These are phyloP conservation scores for Leishmania tarentolae DNA, from an alignment of 208 protist genomes.

Conservation along the genomic window DNA sequence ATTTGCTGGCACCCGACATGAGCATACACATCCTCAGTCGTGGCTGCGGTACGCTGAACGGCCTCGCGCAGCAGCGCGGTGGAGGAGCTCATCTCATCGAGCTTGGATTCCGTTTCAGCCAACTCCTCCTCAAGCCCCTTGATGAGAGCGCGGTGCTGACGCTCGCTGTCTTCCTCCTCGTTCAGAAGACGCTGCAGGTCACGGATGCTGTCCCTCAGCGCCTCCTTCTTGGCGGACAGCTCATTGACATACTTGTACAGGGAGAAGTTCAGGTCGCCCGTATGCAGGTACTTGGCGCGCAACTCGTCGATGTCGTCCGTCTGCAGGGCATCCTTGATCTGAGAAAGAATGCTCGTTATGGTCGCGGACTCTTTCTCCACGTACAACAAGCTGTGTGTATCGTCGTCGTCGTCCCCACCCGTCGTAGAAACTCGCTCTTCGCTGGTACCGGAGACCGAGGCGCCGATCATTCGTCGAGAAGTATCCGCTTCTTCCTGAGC, in stretches of 20 bases:
- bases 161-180: constrained; percentile 83
- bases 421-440: constrained; percentile 16
- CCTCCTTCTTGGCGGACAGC: constrained; percentile 91
- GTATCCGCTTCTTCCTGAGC: constrained; percentile 16
- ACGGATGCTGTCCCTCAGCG: constrained; percentile 86
- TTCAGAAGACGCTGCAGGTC: constrained; percentile 78
- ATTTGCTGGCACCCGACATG: constrained; percentile 66
- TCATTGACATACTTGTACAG: constrained; percentile 97
- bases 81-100: constrained; percentile 66
- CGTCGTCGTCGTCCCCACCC: constrained; percentile 38
- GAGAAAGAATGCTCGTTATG: constrained; percentile 80
- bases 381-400: constrained; percentile 32
- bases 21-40: constrained; percentile 81
- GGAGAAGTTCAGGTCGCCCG: constrained; percentile 96
- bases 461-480: constrained; percentile 7
- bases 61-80: constrained; percentile 58
- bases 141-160: constrained; percentile 75
- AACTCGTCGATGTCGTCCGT: constrained; percentile 89
- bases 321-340: constrained; percentile 80
- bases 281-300: constrained; percentile 80
- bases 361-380: constrained; percentile 54
- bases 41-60: constrained; percentile 60
- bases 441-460: constrained; percentile 6
- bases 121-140: constrained; percentile 91
- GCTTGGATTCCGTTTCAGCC: constrained; percentile 77